Percentiles rank a stretch among this genome's conserved stretches.
Conservation (phyloP, 164 flowering plant genomes). For the Litsea cubeba region DNA sequence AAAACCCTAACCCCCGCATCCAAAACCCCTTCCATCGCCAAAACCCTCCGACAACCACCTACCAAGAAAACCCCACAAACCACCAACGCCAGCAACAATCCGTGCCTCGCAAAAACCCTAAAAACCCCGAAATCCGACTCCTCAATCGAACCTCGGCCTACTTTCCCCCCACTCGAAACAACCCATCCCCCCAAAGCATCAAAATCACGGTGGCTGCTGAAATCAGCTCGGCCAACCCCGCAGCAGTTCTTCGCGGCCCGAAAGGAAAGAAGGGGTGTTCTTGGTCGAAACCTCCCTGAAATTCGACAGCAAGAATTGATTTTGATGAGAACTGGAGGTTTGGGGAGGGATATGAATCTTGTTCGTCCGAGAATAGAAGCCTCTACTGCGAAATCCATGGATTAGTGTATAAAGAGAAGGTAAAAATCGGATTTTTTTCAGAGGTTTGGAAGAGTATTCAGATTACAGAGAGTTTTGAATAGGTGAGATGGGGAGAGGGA, state of each 20-base stretch:
- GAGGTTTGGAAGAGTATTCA: neutral
- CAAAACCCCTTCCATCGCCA: slow-evolving; percentile 59
- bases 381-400: slow-evolving; percentile 31
- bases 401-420: neutral
- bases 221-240: slow-evolving; percentile 2
- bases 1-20: slow-evolving; percentile 50
- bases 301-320: slow-evolving; percentile 13
- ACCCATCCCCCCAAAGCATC: neutral
- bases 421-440: neutral
- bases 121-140: slow-evolving; percentile 19
- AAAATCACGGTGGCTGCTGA: slow-evolving; percentile 2
- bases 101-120: slow-evolving; percentile 32
- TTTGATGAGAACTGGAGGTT: slow-evolving; percentile 10
- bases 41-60: slow-evolving; percentile 47
- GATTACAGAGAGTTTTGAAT: neutral
- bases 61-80: slow-evolving; percentile 55
- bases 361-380: slow-evolving; percentile 23
- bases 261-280: slow-evolving; percentile 1
- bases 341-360: slow-evolving; percentile 8
- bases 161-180: slow-evolving; percentile 2
- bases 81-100: slow-evolving; percentile 45
- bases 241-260: slow-evolving; percentile 6
- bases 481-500: neutral
- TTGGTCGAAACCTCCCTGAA: slow-evolving; percentile 9
- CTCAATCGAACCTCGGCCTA: slow-evolving; percentile 4